Percentiles rank a stretch among this genome's conserved stretches.
Conservation (phyloP, 2,329 filamentous ascomycete genomes). For the Pseudocercospora macadamiae region DNA sequence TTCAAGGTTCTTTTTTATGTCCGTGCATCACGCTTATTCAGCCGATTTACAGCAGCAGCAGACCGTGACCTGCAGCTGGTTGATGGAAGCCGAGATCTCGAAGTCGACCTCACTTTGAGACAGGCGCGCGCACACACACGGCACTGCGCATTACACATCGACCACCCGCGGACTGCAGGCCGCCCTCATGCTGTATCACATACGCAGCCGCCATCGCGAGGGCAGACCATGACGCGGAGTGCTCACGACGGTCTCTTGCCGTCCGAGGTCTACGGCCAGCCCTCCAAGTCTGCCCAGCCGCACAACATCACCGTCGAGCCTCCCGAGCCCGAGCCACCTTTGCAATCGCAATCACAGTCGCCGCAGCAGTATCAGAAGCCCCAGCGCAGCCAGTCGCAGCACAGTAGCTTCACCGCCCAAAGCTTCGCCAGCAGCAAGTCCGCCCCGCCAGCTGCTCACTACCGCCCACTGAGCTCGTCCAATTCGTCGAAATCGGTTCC, state of each 20-base stretch:
- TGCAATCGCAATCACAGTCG: background rate
- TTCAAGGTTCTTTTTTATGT: too few species aligned
- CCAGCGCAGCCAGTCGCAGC: background rate
- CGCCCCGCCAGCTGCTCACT: conserved; percentile 15
- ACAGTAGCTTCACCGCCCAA: conserved; percentile 14
- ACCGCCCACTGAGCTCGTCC: conserved; percentile 20
- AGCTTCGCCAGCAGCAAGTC: conserved; percentile 20
- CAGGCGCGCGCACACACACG: background rate
- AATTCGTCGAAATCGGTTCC: conserved; percentile 16
- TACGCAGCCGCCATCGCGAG: background rate
- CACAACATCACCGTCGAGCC: conserved; percentile 23
- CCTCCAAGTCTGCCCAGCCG: conserved; percentile 35
- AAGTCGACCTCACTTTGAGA: background rate
- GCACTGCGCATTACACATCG: background rate
- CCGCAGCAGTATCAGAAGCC: background rate
- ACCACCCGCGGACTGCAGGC: background rate
- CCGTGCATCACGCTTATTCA: too few species aligned
- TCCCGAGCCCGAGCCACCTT: background rate
- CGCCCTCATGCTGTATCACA: conserved; percentile 15
- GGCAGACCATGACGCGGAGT: conserved; percentile 29
- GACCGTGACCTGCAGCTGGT: too few species aligned
- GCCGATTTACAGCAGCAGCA: too few species aligned
- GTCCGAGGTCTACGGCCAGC: conserved; percentile 28
- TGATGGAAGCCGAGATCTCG: too few species aligned
- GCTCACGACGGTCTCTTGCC: conserved; percentile 28